These are phyloP conservation scores for Colletotrichum eremochloae DNA, from an alignment of 2,329 filamentous ascomycete genomes.

Conservation along the genomic window DNA sequence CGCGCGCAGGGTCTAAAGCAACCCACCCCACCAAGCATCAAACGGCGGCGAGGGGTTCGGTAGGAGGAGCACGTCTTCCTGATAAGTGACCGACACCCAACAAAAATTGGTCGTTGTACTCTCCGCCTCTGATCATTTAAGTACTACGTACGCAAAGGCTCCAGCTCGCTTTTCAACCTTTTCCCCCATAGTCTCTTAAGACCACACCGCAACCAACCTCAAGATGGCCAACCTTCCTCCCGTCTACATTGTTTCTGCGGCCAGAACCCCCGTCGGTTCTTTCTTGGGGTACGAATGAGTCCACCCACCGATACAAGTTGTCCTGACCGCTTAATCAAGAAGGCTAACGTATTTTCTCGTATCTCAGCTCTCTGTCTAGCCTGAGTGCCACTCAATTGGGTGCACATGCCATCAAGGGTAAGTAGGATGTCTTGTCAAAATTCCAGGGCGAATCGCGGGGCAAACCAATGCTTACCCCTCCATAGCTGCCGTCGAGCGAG, in stretches of 20 bases:
- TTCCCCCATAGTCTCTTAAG: not conserved
- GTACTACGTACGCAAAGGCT: conserved; percentile 17
- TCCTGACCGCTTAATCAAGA: conserved; percentile 28
- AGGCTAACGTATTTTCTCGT: conserved; percentile 26
- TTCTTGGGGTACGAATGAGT: conserved; percentile 81
- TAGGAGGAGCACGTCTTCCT: conserved; percentile 27
- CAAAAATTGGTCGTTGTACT: conserved; percentile 29
- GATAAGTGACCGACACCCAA: conserved; percentile 35
- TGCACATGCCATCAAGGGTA: conserved; percentile 92
- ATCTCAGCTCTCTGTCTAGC: conserved; percentile 84
- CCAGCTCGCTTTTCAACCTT: conserved; percentile 1
- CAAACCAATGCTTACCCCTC: conserved; percentile 39
- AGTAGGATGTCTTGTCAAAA: conserved; percentile 43
- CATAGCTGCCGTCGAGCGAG: conserved; percentile 83
- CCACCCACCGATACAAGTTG: conserved; percentile 22
- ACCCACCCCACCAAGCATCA: conserved; percentile 40
- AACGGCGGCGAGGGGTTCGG: conserved; percentile 31
- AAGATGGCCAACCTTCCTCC: conserved; percentile 84
- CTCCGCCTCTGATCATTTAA: conserved; percentile 21
- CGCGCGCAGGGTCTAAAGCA: conserved; percentile 18
- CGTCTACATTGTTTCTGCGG: conserved; percentile 96
- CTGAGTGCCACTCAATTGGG: conserved; percentile 89
- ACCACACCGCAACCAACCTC: conserved; percentile 42
- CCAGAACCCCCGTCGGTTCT: conserved; percentile 90
- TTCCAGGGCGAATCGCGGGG: conserved; percentile 21